Base-by-base conservation (phyloP, 2,329 filamentous ascomycete species). In the Claviceps purpurea region DNA sequence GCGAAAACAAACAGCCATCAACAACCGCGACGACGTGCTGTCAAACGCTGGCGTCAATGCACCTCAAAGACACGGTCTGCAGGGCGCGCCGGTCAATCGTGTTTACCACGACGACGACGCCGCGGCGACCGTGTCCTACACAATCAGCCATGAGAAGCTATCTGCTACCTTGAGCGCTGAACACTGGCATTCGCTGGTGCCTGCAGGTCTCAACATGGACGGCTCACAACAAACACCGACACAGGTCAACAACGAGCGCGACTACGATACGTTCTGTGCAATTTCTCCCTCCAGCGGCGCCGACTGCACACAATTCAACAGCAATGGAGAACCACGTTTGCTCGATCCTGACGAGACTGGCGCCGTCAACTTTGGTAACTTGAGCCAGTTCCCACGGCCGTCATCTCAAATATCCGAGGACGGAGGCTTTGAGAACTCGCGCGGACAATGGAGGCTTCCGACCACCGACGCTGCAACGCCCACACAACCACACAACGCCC, bases 171-270 rank as follows among this genome's bases (percentile, higher is more conserved):
- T 49, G 18, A 49, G 37, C n/a, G 40, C 37, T 39, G 49, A 49
- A 14, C 26, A 49, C 26, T 44, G 20, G 40, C 13, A 45, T 30
- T 4, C 13, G 18, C 14, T 41, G 34, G 34, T 20, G 39, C 20
- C 52, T 49, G 45, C 30, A 34, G 30, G 40, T 40, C 44, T 5
- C 38, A 55, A 65, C 50, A 75, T 71, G 66, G 68, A 74, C 37
- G 65, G 62, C n/a, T 76, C 74, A 11, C 72, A 75, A 42, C 70
- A 74, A 52, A 77, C 76, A 10, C 73, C 74, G 1, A 81, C 78
- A 1, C 78, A 81, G 62, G 67, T 71, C 53, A 81, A 81, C 56
- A 71, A 74, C 45, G 76, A 70, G 47, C 73, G 77, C 40, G 78
- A 78, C 62, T 81, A 81, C 57, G 72, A 73, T 65, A 70, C 56